Percentiles rank a stretch among this genome's conserved stretches.
These are phyloP conservation scores for Myrica gale DNA, from an alignment of 306 rosid genomes.

Conservation along the genomic window DNA sequence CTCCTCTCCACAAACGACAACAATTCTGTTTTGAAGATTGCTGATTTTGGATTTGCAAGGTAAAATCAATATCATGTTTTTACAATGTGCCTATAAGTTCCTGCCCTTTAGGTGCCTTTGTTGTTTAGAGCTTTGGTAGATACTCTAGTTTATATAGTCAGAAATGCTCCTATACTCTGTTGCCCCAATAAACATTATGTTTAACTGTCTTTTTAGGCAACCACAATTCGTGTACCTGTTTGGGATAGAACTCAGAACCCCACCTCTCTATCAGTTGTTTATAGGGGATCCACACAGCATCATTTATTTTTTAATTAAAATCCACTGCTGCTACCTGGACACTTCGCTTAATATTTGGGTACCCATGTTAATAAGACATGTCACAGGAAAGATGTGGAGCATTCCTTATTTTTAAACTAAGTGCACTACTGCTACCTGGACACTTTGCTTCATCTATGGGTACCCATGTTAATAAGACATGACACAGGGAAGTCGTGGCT, in stretches of 20 bases:
- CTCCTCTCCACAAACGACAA: constrained; percentile 74
- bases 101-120: not conserved
- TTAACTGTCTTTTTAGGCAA: not conserved
- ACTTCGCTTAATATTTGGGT: not conserved
- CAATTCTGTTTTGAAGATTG: constrained; percentile 82
- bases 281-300: not conserved
- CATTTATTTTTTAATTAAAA: not conserved
- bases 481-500: not conserved
- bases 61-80: constrained; percentile 16
- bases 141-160: not conserved
- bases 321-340: not conserved
- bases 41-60: constrained; percentile 99
- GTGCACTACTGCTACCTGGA: not conserved
- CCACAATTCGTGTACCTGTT: not conserved
- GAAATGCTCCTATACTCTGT: not conserved
- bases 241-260: not conserved
- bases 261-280: not conserved
- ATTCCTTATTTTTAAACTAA: not conserved
- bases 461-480: not conserved
- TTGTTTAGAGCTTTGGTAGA: not conserved
- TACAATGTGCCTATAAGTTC: not conserved
- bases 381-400: not conserved
- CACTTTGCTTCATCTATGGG: constrained; percentile 2
- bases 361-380: constrained; percentile 1
- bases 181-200: not conserved